Evolutionary conservation across 2,329 filamentous ascomycete genomes (phyloP), one percentile per base, ranked within the genome.

Genomic region (Cercospora sojina): DNA sequence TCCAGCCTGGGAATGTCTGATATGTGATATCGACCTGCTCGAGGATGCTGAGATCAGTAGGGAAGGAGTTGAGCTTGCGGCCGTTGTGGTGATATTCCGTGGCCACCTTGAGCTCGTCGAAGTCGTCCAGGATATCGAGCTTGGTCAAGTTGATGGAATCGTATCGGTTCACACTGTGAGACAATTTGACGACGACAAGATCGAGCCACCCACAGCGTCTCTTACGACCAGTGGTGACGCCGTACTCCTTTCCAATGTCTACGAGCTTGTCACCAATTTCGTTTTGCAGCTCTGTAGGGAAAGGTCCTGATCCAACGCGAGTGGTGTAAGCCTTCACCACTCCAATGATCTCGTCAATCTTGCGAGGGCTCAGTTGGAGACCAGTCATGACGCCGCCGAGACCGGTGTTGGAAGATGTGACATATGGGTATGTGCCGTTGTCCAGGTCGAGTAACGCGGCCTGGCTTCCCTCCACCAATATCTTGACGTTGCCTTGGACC

Each of bases 41-140:
- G 16, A 92, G 81, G 38, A 84, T 77, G 49, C 82, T 79, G 16
- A 87, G 82, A 73, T 90, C 86, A 7, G 88, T 87, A 4, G 87
- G 90, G 83, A 90, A 92, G 12, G 84, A 86, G 18, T 85, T 82
- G 10, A 90, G 78, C 64, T 81, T 79, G 74, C 85, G 75, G 51
- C 85, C 86, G 59, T 85, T 83, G 74, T 86, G 71, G 12, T 81
- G 81, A 80, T 96, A 96, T 2, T 86, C 88, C 13, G 90, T 86
- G 18, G 90, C 90, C 59, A 91, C 83, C 78, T 93, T 91, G 79
- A 96, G 85, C 74, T 87, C 88, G 9, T 86, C 83, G 76, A 96
- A 92, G 32, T 86, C 86, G 76, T 93, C 90, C 16, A 93, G 83
- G 41, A 92, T 84, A 72, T 91, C 89, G 23, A 91, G 84, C 78